A percentile compares a stretch with the other conserved stretches of the same genome.
These are phyloP conservation scores for Hypoxylon intermedium DNA, from an alignment of 495 filamentous ascomycete species.

Conservation along the genomic window DNA sequence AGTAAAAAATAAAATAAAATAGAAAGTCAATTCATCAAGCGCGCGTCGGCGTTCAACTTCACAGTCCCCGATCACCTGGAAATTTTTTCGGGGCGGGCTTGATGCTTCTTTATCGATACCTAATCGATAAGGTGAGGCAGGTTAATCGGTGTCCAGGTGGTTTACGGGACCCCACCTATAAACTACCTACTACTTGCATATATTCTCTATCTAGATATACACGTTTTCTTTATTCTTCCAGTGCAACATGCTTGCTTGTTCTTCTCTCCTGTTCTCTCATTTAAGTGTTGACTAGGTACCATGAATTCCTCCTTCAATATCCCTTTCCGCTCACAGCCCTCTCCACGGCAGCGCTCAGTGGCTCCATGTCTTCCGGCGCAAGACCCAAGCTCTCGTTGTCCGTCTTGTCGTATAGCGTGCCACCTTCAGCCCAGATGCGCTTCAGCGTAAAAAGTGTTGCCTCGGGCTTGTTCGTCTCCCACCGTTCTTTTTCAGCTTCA, in stretches of 20 bases:
- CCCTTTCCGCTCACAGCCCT: conserved; percentile 45
- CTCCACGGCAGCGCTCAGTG: conserved; percentile 56
- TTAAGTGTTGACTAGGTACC: background rate
- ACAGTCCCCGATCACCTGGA: conserved; percentile 7
- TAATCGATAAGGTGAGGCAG: background rate
- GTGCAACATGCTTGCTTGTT: background rate
- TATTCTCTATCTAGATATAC: too few relatives aligned
- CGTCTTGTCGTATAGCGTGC: conserved; percentile 70
- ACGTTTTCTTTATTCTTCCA: too few relatives aligned
- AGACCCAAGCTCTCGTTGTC: conserved; percentile 67
- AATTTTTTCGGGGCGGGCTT: too few relatives aligned
- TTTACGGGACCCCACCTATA: too few relatives aligned
- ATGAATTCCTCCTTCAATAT: background rate
- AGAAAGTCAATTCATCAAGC: background rate
- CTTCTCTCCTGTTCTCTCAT: background rate
- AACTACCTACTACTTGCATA: too few relatives aligned
- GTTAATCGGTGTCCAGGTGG: too few relatives aligned
- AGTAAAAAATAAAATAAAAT: background rate
- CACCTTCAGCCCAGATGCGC: conserved; percentile 75
- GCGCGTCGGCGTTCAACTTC: conserved; percentile 8
- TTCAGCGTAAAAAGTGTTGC: conserved; percentile 66
- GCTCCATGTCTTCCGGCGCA: conserved; percentile 53
- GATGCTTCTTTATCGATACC: conserved; percentile 33
- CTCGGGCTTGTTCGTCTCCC: conserved; percentile 58
- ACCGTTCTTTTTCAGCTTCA: conserved; percentile 61